These are phyloP conservation scores for Colletotrichum sp. DNA, from an alignment of 2,329 filamentous ascomycete species.

Conservation along the genomic window DNA sequence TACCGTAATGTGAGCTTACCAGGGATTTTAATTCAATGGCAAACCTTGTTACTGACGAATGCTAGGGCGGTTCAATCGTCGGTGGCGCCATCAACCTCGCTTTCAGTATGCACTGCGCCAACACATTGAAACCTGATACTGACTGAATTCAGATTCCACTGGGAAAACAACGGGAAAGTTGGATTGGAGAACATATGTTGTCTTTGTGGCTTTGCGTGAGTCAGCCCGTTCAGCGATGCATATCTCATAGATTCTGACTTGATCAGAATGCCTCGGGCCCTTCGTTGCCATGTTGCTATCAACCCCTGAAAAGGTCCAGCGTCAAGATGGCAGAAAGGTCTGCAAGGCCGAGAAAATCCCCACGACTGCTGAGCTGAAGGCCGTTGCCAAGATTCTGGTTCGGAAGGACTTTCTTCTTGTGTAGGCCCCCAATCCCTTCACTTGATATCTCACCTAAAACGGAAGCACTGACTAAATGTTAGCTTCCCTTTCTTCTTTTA, in stretches of 20 bases:
- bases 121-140: neutral
- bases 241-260: neutral
- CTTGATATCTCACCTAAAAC: rapidly evolving
- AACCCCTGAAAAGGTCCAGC: neutral
- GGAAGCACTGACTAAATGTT: rapidly evolving
- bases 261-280: neutral
- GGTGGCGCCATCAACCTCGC: constrained; percentile 1
- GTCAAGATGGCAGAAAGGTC: neutral
- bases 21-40: neutral
- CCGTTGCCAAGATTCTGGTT: neutral
- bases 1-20: neutral
- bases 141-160: neutral
- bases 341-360: neutral
- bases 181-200: neutral
- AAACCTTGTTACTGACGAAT: neutral
- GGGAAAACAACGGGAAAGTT: neutral
- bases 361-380: neutral
- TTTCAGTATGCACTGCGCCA: neutral
- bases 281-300: neutral
- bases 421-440: neutral
- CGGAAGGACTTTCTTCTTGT: constrained; percentile 17
- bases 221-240: neutral
- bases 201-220: neutral
- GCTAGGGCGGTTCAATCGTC: neutral
- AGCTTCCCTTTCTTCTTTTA: constrained; percentile 13